Percentiles rank a stretch among this genome's conserved stretches.
These are phyloP conservation scores for Huntiella savannae DNA, from an alignment of 2,329 filamentous ascomycete genomes.

Conservation along the genomic window DNA sequence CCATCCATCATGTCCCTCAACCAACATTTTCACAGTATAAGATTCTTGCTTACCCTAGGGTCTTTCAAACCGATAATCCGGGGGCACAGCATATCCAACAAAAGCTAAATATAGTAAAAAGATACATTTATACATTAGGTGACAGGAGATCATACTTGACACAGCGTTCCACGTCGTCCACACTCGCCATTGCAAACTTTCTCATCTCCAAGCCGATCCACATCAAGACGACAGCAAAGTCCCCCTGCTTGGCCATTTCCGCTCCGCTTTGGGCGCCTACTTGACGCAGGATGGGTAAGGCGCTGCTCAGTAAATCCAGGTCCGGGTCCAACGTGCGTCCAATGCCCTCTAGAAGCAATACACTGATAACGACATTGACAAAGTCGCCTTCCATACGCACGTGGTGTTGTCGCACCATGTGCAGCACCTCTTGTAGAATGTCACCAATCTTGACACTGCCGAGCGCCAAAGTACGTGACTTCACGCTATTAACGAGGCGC, in stretches of 20 bases:
- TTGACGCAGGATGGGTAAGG: slow-evolving; percentile 75
- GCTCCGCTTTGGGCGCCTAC: slow-evolving; percentile 61
- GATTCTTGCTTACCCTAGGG: too few relatives aligned
- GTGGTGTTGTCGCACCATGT: slow-evolving; percentile 82
- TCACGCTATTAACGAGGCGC: slow-evolving; percentile 79
- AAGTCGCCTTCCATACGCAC: slow-evolving; percentile 93
- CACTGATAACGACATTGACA: slow-evolving; percentile 93
- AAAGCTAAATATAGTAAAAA: not conserved
- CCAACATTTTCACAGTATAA: too few relatives aligned
- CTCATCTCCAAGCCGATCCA: slow-evolving; percentile 84
- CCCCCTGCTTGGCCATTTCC: slow-evolving; percentile 49
- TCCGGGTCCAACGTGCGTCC: slow-evolving; percentile 72
- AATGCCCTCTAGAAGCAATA: slow-evolving; percentile 83
- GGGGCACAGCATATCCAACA: not conserved
- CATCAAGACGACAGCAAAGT: slow-evolving; percentile 72
- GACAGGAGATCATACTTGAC: slow-evolving; percentile 81
- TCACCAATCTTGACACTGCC: slow-evolving; percentile 94
- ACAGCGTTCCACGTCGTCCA: slow-evolving; percentile 74
- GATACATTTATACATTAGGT: slow-evolving; percentile 50
- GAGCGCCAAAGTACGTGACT: slow-evolving; percentile 74
- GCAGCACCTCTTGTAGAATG: slow-evolving; percentile 72
- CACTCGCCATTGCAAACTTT: slow-evolving; percentile 72
- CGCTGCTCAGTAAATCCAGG: slow-evolving; percentile 68
- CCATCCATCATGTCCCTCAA: too few relatives aligned
- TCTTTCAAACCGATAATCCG: too few relatives aligned